Percentiles rank a stretch among this genome's conserved stretches.
Conservation (phyloP, 352 stramenopile species). For the Aphanomyces invadans region DNA sequence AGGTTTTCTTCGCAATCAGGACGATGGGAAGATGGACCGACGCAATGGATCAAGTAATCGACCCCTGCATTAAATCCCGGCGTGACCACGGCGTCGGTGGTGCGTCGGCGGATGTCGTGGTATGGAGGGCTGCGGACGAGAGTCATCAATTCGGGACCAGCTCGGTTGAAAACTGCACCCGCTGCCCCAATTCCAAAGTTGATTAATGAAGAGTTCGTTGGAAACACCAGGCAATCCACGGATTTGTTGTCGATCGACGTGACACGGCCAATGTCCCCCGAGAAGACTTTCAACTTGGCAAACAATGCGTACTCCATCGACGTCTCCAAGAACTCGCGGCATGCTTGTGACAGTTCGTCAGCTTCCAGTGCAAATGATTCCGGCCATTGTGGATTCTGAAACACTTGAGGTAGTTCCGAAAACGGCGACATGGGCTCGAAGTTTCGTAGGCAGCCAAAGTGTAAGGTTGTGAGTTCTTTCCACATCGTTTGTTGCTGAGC, state of each 20-base stretch:
- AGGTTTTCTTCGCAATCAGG: conserved; percentile 26
- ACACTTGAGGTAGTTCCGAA: neutral
- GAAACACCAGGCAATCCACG: conserved; percentile 44
- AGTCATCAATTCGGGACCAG: conserved; percentile 30
- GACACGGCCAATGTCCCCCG: conserved; percentile 35
- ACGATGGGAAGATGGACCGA: conserved; percentile 38
- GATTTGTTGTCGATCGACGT: conserved; percentile 29
- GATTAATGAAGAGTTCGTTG: conserved; percentile 34
- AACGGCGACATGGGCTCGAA: neutral
- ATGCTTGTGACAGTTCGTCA: conserved; percentile 4
- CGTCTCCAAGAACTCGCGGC: conserved; percentile 9
- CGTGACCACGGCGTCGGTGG: conserved; percentile 35
- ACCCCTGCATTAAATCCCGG: conserved; percentile 48
- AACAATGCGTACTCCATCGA: neutral
- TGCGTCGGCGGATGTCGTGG: conserved; percentile 23
- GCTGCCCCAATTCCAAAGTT: conserved; percentile 41
- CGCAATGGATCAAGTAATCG: conserved; percentile 48
- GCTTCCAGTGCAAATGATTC: neutral
- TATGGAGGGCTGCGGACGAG: conserved; percentile 36
- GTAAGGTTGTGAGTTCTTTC: neutral
- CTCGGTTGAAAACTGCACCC: conserved; percentile 38
- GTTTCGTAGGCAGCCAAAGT: neutral
- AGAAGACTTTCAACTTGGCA: conserved; percentile 28
- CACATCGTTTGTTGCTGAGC: neutral
- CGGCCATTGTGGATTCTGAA: neutral